Percentiles rank a stretch among this genome's conserved stretches.
Evolutionary conservation across 2,329 filamentous ascomycete species (phyloP).

Genomic region (Alternaria infectoria): DNA sequence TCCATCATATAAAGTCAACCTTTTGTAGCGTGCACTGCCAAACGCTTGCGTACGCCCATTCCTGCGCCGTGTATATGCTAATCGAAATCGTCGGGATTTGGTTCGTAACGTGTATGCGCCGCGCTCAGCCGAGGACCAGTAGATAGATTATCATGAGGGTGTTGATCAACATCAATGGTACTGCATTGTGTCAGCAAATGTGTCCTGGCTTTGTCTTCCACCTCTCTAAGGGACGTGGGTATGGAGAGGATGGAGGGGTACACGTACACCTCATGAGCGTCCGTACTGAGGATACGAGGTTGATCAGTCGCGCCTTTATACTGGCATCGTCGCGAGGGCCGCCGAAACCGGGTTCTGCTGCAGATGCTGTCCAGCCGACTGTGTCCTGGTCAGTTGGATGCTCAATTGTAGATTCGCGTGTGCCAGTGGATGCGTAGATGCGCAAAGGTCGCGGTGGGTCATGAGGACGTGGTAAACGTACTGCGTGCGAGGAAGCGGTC

Average conservation of each 20-base stretch:
- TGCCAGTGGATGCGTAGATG: neutral
- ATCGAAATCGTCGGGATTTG: conserved; percentile 5
- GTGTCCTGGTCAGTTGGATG: neutral
- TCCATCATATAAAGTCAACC: neutral
- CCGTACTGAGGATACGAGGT: conserved; percentile 87
- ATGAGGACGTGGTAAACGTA: conserved; percentile 51
- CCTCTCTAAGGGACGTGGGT: neutral
- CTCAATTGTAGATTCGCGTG: conserved; percentile 5
- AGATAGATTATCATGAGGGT: conserved; percentile 49
- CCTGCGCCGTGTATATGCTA: conserved; percentile 5
- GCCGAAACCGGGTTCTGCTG: conserved; percentile 81
- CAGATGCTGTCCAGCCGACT: conserved; percentile 79
- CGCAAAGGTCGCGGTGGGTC: neutral
- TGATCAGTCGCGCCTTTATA: conserved; percentile 85
- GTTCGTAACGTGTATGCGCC: conserved; percentile 5
- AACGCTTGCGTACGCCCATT: neutral
- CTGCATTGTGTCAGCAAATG: conserved; percentile 27
- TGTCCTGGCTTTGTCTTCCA: neutral
- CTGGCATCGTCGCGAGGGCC: conserved; percentile 72
- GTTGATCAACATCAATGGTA: conserved; percentile 50
- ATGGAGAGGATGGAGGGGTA: neutral
- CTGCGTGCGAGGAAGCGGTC: conserved; percentile 88
- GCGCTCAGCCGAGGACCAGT: conserved; percentile 43
- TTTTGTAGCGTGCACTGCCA: neutral
- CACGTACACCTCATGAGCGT: conserved; percentile 90